phyloP scores from a whole-genome alignment of 306 rosid species.

The Cyclanthera cordifolia region DNA sequence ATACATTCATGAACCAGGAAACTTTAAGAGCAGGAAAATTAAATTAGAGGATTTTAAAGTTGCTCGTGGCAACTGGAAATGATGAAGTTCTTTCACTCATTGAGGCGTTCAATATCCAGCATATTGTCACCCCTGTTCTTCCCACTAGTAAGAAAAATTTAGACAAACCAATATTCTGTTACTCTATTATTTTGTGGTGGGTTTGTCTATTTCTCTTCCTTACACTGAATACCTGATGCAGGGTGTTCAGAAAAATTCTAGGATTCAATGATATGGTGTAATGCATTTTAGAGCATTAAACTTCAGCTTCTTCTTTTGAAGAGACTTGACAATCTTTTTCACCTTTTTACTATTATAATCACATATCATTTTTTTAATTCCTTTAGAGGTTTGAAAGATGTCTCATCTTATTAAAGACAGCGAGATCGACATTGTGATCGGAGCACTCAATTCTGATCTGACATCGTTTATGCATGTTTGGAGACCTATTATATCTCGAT shows the following conservation, averaged over 20 bases:
- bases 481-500: constrained; percentile 60
- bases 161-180: constrained; percentile 9
- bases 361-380: constrained; percentile 9
- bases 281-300: constrained; percentile 16
- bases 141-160: constrained; percentile 74
- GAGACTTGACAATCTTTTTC: constrained; percentile 11
- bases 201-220: constrained; percentile 17
- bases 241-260: constrained; percentile 80
- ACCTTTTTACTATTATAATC: constrained; percentile 1
- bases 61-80: constrained; percentile 68
- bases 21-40: constrained; percentile 80
- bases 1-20: constrained; percentile 38
- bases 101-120: constrained; percentile 62
- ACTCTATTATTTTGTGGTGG: not conserved
- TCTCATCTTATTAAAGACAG: constrained; percentile 37
- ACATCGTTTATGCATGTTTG: constrained; percentile 61
- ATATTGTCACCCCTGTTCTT: constrained; percentile 58
- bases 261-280: constrained; percentile 20
- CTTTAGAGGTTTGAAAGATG: constrained; percentile 36
- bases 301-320: constrained; percentile 14
- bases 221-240: constrained; percentile 25
- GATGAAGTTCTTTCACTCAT: constrained; percentile 78
- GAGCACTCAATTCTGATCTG: constrained; percentile 63
- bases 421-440: constrained; percentile 88
- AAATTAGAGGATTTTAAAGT: constrained; percentile 72